Conservation (phyloP, 2,329 filamentous ascomycete genomes). For the Aspergillus sp. region DNA sequence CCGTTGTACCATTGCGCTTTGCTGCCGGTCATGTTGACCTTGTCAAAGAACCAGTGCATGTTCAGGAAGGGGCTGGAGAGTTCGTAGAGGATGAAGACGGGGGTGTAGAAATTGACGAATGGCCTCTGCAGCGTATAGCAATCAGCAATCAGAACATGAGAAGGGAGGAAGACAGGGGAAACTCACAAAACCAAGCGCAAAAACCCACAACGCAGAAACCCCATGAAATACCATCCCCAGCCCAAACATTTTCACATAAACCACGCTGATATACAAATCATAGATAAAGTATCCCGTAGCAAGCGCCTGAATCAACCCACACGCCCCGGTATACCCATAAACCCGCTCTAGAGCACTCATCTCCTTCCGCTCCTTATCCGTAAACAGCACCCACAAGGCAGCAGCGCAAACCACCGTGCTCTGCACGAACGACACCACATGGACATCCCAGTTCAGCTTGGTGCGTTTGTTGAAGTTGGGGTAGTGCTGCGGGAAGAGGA, state of each 20-base stretch:
- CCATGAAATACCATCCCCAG: slow-evolving; percentile 57
- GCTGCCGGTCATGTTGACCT: slow-evolving; percentile 58
- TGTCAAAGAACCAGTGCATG: slow-evolving; percentile 65
- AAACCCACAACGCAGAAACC: slow-evolving; percentile 54
- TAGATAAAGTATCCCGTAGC: slow-evolving; percentile 60
- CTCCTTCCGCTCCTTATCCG: slow-evolving; percentile 48
- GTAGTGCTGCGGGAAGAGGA: slow-evolving; percentile 51
- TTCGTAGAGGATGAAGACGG: slow-evolving; percentile 62
- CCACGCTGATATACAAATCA: slow-evolving; percentile 52
- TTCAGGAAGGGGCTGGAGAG: slow-evolving; percentile 61
- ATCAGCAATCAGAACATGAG: background rate
- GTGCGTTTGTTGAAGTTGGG: slow-evolving; percentile 48
- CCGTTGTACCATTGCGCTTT: slow-evolving; percentile 58
- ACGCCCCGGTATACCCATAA: slow-evolving; percentile 56
- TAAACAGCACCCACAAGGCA: slow-evolving; percentile 53
- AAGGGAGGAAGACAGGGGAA: background rate
- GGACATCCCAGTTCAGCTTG: slow-evolving; percentile 60
- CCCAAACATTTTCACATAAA: slow-evolving; percentile 53
- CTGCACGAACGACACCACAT: slow-evolving; percentile 58
- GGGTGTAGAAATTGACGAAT: slow-evolving; percentile 59
- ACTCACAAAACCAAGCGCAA: slow-evolving; percentile 58
- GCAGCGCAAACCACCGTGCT: slow-evolving; percentile 49
- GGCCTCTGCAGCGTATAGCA: slow-evolving; percentile 44
- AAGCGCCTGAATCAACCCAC: slow-evolving; percentile 53
- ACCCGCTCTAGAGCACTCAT: slow-evolving; percentile 50